Percentiles rank a stretch among this genome's conserved stretches.
Evolutionary conservation across 768 basidiomycete species (phyloP).

Genomic region (Trametes villosa): DNA sequence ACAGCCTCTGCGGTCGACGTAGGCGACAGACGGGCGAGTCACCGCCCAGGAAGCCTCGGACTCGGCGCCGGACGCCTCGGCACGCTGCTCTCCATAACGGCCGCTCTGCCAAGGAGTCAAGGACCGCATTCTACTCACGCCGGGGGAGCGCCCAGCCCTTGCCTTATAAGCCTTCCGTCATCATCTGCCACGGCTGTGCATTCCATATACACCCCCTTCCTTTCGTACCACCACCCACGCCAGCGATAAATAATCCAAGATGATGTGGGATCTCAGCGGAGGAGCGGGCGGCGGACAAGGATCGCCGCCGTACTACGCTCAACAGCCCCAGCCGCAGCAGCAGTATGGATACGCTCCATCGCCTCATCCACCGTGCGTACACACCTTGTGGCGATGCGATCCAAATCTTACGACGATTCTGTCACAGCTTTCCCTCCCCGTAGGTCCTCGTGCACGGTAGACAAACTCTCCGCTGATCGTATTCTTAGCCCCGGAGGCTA

Average conservation of each 20-base stretch:
- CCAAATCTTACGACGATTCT: neutral
- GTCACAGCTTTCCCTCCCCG: conserved; percentile 7
- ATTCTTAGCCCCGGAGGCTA: conserved; percentile 8
- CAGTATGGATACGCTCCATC: neutral
- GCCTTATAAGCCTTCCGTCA: conserved; percentile 18
- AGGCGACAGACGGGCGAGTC: conserved; percentile 4
- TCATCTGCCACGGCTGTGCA: conserved; percentile 18
- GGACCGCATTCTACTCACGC: conserved; percentile 10
- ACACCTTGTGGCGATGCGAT: conserved; percentile 6
- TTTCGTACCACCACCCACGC: neutral
- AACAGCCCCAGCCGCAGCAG: neutral
- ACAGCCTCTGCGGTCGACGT: conserved; percentile 15
- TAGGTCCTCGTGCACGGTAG: conserved; percentile 5
- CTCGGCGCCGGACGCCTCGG: conserved; percentile 9
- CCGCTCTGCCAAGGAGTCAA: conserved; percentile 12
- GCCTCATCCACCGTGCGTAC: conserved; percentile 11
- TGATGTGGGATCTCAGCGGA: conserved; percentile 26
- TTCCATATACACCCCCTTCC: conserved; percentile 12
- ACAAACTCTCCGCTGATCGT: neutral
- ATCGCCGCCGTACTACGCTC: conserved; percentile 2
- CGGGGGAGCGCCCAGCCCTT: neutral
- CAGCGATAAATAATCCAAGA: neutral
- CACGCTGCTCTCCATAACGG: conserved; percentile 3
- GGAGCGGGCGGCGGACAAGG: conserved; percentile 13
- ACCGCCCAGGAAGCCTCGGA: neutral